These are phyloP conservation scores for Pseudogymnoascus sp. DNA, from an alignment of 2,329 filamentous ascomycete species.

Conservation along the genomic window DNA sequence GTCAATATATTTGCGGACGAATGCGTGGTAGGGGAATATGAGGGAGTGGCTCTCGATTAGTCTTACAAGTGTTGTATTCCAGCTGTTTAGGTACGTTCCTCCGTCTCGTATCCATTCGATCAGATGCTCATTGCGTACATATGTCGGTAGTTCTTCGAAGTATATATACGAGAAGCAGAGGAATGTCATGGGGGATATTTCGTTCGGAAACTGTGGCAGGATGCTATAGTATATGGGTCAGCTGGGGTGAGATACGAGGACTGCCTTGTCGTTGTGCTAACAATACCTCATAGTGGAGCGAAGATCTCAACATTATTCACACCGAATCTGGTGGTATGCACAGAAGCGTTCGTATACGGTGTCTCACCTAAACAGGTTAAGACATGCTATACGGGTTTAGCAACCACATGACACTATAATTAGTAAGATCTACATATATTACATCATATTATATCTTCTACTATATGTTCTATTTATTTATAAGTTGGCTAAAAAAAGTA, in stretches of 20 bases:
- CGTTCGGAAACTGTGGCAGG: not conserved
- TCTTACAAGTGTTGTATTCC: slow-evolving; percentile 40
- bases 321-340: not conserved
- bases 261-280: not conserved
- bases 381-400: not conserved
- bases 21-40: slow-evolving; percentile 21
- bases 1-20: no score
- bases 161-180: not conserved
- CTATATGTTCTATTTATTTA: not conserved
- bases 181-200: not conserved
- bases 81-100: slow-evolving; percentile 35
- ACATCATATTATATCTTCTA: not conserved
- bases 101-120: not conserved
- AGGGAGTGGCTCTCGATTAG: slow-evolving; percentile 46
- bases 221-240: not conserved
- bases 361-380: not conserved
- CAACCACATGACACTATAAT: not conserved
- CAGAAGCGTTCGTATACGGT: not conserved
- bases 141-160: not conserved
- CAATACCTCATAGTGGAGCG: no score
- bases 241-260: not conserved
- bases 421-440: not conserved
- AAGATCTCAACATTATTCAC: not conserved
- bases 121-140: not conserved
- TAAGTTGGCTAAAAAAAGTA: not conserved